Base-by-base conservation (phyloP, 2,329 filamentous ascomycete species). In the Colletotrichum lini region DNA sequence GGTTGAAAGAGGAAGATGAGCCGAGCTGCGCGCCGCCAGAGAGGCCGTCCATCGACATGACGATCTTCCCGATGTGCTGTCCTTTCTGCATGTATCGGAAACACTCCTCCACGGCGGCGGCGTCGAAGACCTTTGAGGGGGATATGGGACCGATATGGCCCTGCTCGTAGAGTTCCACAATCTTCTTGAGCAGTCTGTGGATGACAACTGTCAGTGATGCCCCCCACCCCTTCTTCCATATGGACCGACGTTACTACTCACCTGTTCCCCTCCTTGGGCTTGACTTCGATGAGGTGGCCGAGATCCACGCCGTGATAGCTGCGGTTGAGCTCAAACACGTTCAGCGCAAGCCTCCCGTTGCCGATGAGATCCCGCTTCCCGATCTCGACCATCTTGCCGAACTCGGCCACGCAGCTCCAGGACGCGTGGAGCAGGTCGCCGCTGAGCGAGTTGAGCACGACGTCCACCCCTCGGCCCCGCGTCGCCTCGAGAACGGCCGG, bases 381-480 rank as follows among this genome's bases (percentile, higher is more conserved):
- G 26, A 85, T 80, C 58, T 86, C 84, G 0, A 85, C 66, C 73
- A 86, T 80, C 2, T 75, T 77, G 1, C 82, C 84, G 53, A 80
- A 82, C 10, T 78, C 75, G 1, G 84, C 81, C 8, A 86, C 75
- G 59, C 82, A 84, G 2, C 78, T 69, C 82, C 81, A 85, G 0
- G 82, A 79, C 6, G 80, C 78, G 30, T 79, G 80, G 0, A 85
- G 72, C 0, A 79, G 71, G 26, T 83, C 80, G 2, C 82, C 81
- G 0, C 79, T 76, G 1, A 83, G 75, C 3, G 80, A 80, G 73
- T 82, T 83, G 21, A 84, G 74, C 0, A 81, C 79, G 0, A 79
- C 53, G 44, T 79, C 77, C 8, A 81, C 77, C 26, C 79, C 77
- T 4, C 71, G 40, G 15, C 76, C 66, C 10, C 70, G 59, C 0